Evolutionary conservation across 2,329 filamentous ascomycete genomes (phyloP).

Genomic region (Scedosporium dehoogii): DNA sequence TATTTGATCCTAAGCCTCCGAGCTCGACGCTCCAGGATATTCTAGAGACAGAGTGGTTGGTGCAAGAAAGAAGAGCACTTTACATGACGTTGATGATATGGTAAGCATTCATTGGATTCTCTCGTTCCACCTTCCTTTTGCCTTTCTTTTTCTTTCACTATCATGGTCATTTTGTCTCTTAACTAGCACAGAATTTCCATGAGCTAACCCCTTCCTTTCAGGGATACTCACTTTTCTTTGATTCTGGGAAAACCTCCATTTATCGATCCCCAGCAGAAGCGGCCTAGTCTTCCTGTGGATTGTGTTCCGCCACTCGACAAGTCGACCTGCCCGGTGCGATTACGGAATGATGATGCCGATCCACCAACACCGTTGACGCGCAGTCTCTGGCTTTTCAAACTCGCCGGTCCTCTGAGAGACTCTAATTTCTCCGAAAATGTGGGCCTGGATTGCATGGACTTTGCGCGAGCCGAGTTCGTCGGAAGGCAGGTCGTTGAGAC

Average conservation of each 20-base stretch:
- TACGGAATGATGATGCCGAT: constrained; percentile 34
- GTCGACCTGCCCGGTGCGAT: constrained; percentile 35
- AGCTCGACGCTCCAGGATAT: constrained; percentile 35
- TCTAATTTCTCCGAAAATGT: constrained; percentile 47
- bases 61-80: constrained; percentile 43
- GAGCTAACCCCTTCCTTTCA: constrained; percentile 17
- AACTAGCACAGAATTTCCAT: neutral
- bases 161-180: neutral
- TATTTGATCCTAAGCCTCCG: constrained; percentile 37
- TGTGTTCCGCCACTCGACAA: constrained; percentile 36
- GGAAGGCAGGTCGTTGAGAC: constrained; percentile 40
- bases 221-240: constrained; percentile 44
- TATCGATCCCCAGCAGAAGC: constrained; percentile 37
- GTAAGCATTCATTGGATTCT: constrained; percentile 14
- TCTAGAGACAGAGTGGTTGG: constrained; percentile 47
- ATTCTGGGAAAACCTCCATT: constrained; percentile 47
- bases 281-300: constrained; percentile 43
- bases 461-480: constrained; percentile 41
- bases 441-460: constrained; percentile 44
- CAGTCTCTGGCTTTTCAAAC: constrained; percentile 38
- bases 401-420: constrained; percentile 38
- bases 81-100: constrained; percentile 43
- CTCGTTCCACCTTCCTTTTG: neutral
- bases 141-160: no score
- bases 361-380: constrained; percentile 48